Percentiles rank a stretch among this genome's conserved stretches.
Evolutionary conservation across 208 protist species (phyloP).

Genomic region (Crithidia thermophila): DNA sequence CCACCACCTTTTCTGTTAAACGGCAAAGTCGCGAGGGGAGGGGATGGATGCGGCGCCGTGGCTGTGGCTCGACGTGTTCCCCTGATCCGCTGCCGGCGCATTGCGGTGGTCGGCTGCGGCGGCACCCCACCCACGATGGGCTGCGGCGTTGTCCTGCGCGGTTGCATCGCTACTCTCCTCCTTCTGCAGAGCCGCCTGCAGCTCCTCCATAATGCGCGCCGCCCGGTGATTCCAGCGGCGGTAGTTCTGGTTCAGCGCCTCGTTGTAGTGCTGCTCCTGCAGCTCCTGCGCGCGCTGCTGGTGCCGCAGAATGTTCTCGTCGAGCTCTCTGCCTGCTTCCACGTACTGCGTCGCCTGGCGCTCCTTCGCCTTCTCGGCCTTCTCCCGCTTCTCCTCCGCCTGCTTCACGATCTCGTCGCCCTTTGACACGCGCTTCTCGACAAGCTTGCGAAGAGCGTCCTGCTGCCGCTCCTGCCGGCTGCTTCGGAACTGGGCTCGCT

Average conservation of each 20-base stretch:
- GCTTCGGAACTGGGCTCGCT: constrained; percentile 35
- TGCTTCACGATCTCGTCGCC: constrained; percentile 61
- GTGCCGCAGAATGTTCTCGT: constrained; percentile 53
- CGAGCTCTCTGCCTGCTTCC: constrained; percentile 37
- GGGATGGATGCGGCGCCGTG: constrained; percentile 16
- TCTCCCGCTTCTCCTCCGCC: constrained; percentile 53
- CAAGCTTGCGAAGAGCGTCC: constrained; percentile 38
- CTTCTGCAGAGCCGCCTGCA: constrained; percentile 38
- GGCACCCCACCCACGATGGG: neutral
- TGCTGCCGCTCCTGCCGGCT: constrained; percentile 50
- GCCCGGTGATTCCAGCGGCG: constrained; percentile 77
- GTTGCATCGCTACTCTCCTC: constrained; percentile 18
- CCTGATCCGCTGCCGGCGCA: neutral
- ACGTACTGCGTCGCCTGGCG: constrained; percentile 42
- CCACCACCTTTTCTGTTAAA: no score
- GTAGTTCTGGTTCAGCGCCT: constrained; percentile 63
- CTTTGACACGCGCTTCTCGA: constrained; percentile 59
- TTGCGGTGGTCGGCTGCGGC: neutral
- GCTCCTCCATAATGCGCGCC: constrained; percentile 69
- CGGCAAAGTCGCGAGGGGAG: constrained; percentile 37
- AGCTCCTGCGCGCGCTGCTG: constrained; percentile 47
- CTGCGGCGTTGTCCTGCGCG: neutral
- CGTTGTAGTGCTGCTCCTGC: constrained; percentile 41
- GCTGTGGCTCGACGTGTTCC: neutral
- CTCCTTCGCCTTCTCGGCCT: constrained; percentile 42